These are phyloP conservation scores for Biscogniauxia marginata DNA, from an alignment of 2,329 filamentous ascomycete genomes.

Conservation along the genomic window DNA sequence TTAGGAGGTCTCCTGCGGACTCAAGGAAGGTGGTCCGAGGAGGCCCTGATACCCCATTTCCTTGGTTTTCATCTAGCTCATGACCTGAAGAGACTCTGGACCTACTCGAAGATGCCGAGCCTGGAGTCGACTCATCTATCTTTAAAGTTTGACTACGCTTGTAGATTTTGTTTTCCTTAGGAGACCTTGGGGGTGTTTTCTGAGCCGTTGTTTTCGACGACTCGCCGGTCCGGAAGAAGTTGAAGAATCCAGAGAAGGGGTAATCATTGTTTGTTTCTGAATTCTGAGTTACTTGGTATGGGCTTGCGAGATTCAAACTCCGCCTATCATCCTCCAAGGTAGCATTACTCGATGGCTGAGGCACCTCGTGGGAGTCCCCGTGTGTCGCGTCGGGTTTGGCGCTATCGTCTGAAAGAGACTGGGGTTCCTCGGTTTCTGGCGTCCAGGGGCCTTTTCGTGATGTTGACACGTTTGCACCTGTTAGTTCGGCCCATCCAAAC, in stretches of 20 bases:
- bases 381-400: conserved; percentile 31
- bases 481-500: conserved; percentile 93
- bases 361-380: conserved; percentile 57
- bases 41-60: conserved; percentile 61
- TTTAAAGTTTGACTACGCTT: conserved; percentile 74
- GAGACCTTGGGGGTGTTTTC: conserved; percentile 38
- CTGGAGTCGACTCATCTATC: conserved; percentile 37
- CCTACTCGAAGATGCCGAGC: conserved; percentile 34
- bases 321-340: conserved; percentile 65
- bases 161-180: conserved; percentile 69
- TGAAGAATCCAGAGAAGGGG: conserved; percentile 65
- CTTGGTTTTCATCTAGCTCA: conserved; percentile 43
- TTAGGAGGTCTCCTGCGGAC: conserved; percentile 87
- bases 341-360: conserved; percentile 66
- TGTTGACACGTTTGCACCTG: conserved; percentile 62
- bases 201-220: conserved; percentile 43
- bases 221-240: conserved; percentile 67
- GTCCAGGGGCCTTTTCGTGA: conserved; percentile 46
- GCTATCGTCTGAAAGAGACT: conserved; percentile 27
- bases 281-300: conserved; percentile 28
- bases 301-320: conserved; percentile 49
- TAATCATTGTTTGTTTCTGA: conserved; percentile 41
- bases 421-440: conserved; percentile 34
- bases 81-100: conserved; percentile 50
- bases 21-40: conserved; percentile 94